Percentiles rank a stretch among this genome's conserved stretches.
Conservation (phyloP, 2,329 filamentous ascomycete genomes). For the Elsinoe ampelina region DNA sequence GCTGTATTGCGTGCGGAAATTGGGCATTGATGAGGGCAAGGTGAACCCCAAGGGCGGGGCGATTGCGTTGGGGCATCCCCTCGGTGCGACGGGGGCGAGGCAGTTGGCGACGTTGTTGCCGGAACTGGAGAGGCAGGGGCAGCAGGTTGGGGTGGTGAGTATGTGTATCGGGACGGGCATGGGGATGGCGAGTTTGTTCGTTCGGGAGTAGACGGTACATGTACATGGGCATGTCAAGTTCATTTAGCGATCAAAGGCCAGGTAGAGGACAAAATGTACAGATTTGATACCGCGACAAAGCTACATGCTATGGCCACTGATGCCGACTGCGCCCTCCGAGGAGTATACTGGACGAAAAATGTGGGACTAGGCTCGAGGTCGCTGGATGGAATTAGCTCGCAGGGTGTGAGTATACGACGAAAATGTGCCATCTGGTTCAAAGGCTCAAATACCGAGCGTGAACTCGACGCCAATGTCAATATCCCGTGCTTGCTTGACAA, state of each 20-base stretch:
- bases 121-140: slow-evolving; percentile 56
- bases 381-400: slow-evolving; percentile 8
- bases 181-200: slow-evolving; percentile 45
- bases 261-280: background rate
- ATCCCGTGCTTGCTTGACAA: slow-evolving; percentile 96
- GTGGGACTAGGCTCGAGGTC: slow-evolving; percentile 6
- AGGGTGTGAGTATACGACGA: slow-evolving; percentile 10
- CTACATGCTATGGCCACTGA: slow-evolving; percentile 5
- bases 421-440: slow-evolving; percentile 7
- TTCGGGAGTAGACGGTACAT: slow-evolving; percentile 32
- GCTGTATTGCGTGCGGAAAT: slow-evolving; percentile 59
- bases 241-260: background rate
- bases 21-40: slow-evolving; percentile 59
- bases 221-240: background rate
- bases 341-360: background rate
- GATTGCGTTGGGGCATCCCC: slow-evolving; percentile 85
- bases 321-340: background rate
- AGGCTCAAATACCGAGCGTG: slow-evolving; percentile 73
- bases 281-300: background rate
- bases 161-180: slow-evolving; percentile 62
- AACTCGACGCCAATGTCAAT: slow-evolving; percentile 97
- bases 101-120: slow-evolving; percentile 67
- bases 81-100: slow-evolving; percentile 78
- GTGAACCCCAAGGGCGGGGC: slow-evolving; percentile 91
- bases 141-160: slow-evolving; percentile 74